Evolutionary conservation across 2,329 filamentous ascomycete species (phyloP).

Genomic region (Penicillium sp.): DNA sequence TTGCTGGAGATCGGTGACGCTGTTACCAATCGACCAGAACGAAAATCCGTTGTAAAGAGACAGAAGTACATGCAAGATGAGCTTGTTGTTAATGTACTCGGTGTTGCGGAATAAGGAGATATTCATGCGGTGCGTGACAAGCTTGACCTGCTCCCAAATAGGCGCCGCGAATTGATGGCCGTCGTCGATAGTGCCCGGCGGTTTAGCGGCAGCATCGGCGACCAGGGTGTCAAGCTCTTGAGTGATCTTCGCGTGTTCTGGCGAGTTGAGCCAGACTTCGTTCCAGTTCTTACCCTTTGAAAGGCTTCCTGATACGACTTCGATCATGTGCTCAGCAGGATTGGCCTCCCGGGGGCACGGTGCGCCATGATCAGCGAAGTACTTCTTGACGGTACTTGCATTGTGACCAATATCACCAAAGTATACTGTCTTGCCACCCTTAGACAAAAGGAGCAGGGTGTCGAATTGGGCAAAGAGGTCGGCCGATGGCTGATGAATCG

Average conservation of each 20-base stretch:
- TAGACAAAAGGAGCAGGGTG: constrained; percentile 67
- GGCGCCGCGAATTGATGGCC: constrained; percentile 68
- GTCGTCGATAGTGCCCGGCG: constrained; percentile 48
- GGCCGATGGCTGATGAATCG: constrained; percentile 70
- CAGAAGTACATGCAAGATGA: constrained; percentile 58
- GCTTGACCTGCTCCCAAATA: constrained; percentile 62
- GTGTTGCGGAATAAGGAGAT: constrained; percentile 67
- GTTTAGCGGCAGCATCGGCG: constrained; percentile 46
- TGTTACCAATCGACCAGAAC: constrained; percentile 70
- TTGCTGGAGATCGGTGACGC: constrained; percentile 68
- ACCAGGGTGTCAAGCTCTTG: constrained; percentile 68
- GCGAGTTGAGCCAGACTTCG: constrained; percentile 69
- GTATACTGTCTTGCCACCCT: constrained; percentile 70
- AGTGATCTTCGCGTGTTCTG: constrained; percentile 60
- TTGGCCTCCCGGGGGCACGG: constrained; percentile 65
- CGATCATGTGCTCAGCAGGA: constrained; percentile 63
- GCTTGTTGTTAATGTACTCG: constrained; percentile 68
- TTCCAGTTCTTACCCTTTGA: constrained; percentile 67
- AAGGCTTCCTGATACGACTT: constrained; percentile 52
- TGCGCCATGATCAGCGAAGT: constrained; percentile 67
- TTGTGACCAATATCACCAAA: constrained; percentile 70
- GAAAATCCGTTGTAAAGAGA: constrained; percentile 56
- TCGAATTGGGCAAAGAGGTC: constrained; percentile 71
- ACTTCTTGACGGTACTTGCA: constrained; percentile 64
- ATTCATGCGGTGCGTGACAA: constrained; percentile 70